Evolutionary conservation across 352 stramenopile genomes (phyloP), one percentile per base, ranked within the genome.

Genomic region (Saprolegnia diclina): DNA sequence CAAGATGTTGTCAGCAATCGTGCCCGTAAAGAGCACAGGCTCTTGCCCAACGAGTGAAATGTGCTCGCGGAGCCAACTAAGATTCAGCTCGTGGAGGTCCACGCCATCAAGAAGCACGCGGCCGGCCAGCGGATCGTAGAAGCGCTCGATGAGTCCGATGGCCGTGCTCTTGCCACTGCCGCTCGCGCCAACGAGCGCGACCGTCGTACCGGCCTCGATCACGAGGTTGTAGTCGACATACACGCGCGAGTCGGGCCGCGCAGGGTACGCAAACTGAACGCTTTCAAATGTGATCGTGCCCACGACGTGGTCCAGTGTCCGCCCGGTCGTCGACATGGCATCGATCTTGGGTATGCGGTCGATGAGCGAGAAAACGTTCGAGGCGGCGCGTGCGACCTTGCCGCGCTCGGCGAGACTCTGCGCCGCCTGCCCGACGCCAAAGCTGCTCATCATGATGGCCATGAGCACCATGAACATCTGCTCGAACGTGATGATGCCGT

Each of bases 211-310:
- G n/a, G 81, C 55, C 54, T 88, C 78, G 42, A 95, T 85, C 4
- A 78, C 79, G 4, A 98, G 73, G 66, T 88, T 91, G 65, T 97
- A 85, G 56, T 81, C 72, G n/a, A 85, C 80, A 16, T 98, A 83
- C 45, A 98, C 83, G 10, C 72, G 76, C 9, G 84, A 76, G 0
- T 89, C 55, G 0, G 78, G 81, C 16, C 87, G 79, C 3, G 73
- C 83, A 18, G 88, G 85, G 73, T 96, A 96, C 4, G 81, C 73
- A 72, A 96, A 96, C 32, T 72, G 76, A 45, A 95, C 80, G 62
- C 90, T 68, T 52, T 73, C 67, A 69, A 93, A 94, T 37, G 80
- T 71, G 18, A 95, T 69, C 13, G n/a, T 16, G 13, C 94, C 92
- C 0, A 76, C 42, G 1, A 88, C 65, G 1, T 42, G 50, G 0